Evolutionary conservation across 108 stramenopile species (phyloP), one percentile per base, ranked within the genome.

Genomic region (Cylindrotheca fusiformis): DNA sequence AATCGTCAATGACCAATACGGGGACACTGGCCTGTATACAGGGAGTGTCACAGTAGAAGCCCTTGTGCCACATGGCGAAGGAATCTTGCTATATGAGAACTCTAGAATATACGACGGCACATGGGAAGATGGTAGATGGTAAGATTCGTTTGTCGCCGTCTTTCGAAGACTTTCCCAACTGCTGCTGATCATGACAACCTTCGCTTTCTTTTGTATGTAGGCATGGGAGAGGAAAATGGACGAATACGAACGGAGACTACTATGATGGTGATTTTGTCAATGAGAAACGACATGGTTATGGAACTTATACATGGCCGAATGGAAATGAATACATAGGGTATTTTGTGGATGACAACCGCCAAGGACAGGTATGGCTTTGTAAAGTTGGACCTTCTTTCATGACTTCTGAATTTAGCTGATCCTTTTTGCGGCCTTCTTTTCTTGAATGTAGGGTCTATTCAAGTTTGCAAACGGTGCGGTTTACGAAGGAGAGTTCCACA

Each of bases 21-120:
- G 80, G 2, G 80, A 81, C 60, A 24, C 23, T n/a, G 80, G 80
- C 18, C 58, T 46, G 12, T 81, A 69, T 48, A 56, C 75, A 0
- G 80, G 80, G 6, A 62, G 32, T 4, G 31, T 80, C 22, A 20
- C 32, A 5, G 60, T 48, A n/a, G 46, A 67, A 10, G 48, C 47
- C 28, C 48, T 60, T 28, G 12, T 68, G 26, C 86, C 86, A 5
- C 81, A 84, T 65, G 83, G 81, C 17, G 46, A 55, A 45, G 86
- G 86, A 0, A 68, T 54, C 19, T 82, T 87, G 86, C 63, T 69
- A 31, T 87, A 84, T 60, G 75, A 84, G 23, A 72, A 73, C 61
- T 78, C 75, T 41, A 71, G 83, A 10, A 60, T 71, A 45, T 83
- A 81, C 27, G 69, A 73, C 23, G 86, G 86, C 12, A 78, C 77